A percentile compares a stretch with the other conserved stretches of the same genome.
Conservation (phyloP, 2,329 filamentous ascomycete species). For the Paecilomyces sp. region DNA sequence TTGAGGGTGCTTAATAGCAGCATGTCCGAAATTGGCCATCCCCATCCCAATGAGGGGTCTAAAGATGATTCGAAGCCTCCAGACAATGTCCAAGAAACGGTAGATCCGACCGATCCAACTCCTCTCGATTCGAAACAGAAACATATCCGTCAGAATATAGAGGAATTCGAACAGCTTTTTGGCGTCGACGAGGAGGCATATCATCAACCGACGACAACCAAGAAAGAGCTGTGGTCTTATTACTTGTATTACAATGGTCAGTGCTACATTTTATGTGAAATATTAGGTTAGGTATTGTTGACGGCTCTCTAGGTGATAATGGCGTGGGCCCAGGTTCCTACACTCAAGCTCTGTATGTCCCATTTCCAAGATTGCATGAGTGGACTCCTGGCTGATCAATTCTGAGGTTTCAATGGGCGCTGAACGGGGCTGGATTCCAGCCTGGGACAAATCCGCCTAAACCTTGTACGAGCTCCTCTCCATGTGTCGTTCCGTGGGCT, state of each 20-base stretch:
- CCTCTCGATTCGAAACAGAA: constrained; percentile 4
- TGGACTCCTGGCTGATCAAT: not conserved
- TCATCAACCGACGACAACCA: constrained; percentile 33
- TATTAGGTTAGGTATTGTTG: not conserved
- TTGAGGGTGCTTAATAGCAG: not conserved
- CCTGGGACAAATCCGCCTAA: constrained; percentile 25
- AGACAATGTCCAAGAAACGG: not conserved
- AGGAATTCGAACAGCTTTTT: constrained; percentile 30
- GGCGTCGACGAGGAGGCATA: constrained; percentile 27
- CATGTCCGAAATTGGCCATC: not conserved
- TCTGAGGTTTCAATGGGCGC: constrained; percentile 32
- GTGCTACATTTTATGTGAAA: not conserved
- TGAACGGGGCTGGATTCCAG: constrained; percentile 31
- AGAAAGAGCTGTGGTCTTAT: constrained; percentile 37
- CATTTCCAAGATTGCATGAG: not conserved
- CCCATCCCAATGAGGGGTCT: not conserved
- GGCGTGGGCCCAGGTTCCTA: constrained; percentile 37
- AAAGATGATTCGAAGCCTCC: not conserved
- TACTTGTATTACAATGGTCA: constrained; percentile 39
- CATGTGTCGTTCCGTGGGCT: constrained; percentile 35
- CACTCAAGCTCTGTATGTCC: constrained; percentile 29
- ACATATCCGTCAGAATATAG: constrained; percentile 14
- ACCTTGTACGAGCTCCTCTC: constrained; percentile 23
- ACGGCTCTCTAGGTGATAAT: constrained; percentile 26
- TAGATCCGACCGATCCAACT: not conserved